Evolutionary conservation across 441 rosid species (phyloP).

Genomic region (Codiaeum variegatum): DNA sequence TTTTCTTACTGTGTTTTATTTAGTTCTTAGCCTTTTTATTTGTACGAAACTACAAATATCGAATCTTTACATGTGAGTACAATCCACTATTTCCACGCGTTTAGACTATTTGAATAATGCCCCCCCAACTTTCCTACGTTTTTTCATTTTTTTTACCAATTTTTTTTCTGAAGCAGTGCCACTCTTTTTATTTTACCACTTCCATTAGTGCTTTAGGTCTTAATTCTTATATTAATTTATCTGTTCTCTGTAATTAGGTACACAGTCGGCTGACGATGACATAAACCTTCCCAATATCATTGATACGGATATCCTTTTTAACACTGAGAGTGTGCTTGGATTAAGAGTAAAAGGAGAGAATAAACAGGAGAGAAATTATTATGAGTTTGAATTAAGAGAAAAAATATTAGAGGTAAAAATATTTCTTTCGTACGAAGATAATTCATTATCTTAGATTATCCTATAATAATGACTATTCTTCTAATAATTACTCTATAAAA

Average conservation of each 20-base stretch:
- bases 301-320: no score
- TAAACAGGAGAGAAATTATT: no score
- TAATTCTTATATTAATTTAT: not conserved
- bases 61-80: conserved; percentile 14
- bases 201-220: not conserved
- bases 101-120: conserved; percentile 12
- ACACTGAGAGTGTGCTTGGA: no score
- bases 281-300: no score
- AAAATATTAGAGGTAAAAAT: no score
- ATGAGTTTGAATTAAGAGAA: no score
- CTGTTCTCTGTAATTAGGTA: not conserved
- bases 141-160: not conserved
- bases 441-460: no score
- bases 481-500: no score
- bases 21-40: not conserved
- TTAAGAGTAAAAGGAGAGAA: no score
- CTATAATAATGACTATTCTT: no score
- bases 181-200: not conserved
- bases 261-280: conserved; percentile 9
- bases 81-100: conserved; percentile 20
- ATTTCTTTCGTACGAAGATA: no score
- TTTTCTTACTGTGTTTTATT: no score
- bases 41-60: conserved; percentile 15
- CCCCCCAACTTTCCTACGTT: not conserved
- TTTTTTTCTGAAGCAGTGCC: not conserved